phyloP scores from a whole-genome alignment of 108 stramenopile species.

The Poteriospumella lacustris region DNA sequence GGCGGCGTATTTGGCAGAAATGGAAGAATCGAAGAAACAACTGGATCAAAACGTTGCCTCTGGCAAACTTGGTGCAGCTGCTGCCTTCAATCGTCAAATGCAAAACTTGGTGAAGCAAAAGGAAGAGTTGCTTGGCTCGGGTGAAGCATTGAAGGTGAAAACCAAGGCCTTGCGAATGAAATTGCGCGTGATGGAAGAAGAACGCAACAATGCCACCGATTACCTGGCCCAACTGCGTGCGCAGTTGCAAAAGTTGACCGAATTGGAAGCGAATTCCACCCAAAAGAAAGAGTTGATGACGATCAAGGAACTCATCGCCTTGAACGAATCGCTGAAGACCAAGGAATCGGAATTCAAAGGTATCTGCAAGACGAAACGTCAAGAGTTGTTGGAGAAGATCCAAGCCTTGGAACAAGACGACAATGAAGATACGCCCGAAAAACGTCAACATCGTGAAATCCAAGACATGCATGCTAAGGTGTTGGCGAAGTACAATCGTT shows the following conservation, averaged over 20 bases:
- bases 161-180: background rate
- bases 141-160: slow-evolving; percentile 1
- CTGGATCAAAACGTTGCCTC: background rate
- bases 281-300: slow-evolving; percentile 3
- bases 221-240: background rate
- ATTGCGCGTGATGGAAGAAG: background rate
- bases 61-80: slow-evolving; percentile 23
- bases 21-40: slow-evolving; percentile 14
- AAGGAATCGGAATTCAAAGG: slow-evolving; percentile 15
- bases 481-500: slow-evolving; percentile 14
- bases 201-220: background rate
- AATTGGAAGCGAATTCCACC: background rate
- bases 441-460: background rate
- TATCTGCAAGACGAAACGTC: background rate
- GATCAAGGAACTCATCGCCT: slow-evolving; percentile 2
- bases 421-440: slow-evolving; percentile 5
- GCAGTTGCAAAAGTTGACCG: slow-evolving; percentile 13
- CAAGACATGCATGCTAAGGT: slow-evolving; percentile 26
- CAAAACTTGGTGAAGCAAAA: slow-evolving; percentile 28
- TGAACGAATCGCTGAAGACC: slow-evolving; percentile 17
- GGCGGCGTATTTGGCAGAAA: slow-evolving; percentile 1
- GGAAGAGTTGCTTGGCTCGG: too few species aligned
- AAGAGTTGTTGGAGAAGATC: slow-evolving; percentile 7
- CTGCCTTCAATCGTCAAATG: slow-evolving; percentile 8
- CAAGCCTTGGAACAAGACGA: background rate